Evolutionary conservation across 2,329 filamentous ascomycete species (phyloP), one percentile per base, ranked within the genome.

Genomic region (Magnaporthiopsis incrustans): DNA sequence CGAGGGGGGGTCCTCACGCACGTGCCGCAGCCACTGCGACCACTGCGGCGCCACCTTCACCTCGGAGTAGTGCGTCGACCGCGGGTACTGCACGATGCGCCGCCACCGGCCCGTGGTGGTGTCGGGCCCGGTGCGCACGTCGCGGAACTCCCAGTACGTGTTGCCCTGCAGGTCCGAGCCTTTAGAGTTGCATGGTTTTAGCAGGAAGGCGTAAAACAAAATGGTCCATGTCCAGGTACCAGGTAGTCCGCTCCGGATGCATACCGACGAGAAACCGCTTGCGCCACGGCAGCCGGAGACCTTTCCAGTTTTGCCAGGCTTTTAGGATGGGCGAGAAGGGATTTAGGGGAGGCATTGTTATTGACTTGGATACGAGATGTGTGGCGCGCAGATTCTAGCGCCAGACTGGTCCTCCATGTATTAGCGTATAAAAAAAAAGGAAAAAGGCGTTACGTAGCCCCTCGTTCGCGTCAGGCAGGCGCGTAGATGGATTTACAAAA

Each of bases 1-100:
- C 2, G 77, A 81, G 0, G 87, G 87, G 2, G 86, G 77, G 0
- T 80, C 72, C 2, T 71, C 66, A 26, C 87, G 82, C 59, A 81
- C 84, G 72, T 89, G 79, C 22, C 87, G 84, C 61, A 89, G 78
- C 87, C 87, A 89, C 70, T 89, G 86, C 74, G 89, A 86, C 87
- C 87, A 89, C 67, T 81, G 79, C 14, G 87, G 86, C 62, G 82
- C 77, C 66, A 89, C 85, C 64, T 75, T 75, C 63, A 88, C 80
- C 44, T 84, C 79, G 69, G 79, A 82, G 70, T 79, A 77, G 72
- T 85, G 83, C 3, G 81, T 80, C 58, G 77, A 77, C 61, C 78
- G 75, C 14, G 85, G 84, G 73, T 84, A 86, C 69, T 84, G 71
- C 61, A 88, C 85, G 67, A 88, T 87, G 71, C 86, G 83, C 38